These are phyloP conservation scores for Discostella stelligera DNA, from an alignment of 352 stramenopile genomes.

Conservation along the genomic window DNA sequence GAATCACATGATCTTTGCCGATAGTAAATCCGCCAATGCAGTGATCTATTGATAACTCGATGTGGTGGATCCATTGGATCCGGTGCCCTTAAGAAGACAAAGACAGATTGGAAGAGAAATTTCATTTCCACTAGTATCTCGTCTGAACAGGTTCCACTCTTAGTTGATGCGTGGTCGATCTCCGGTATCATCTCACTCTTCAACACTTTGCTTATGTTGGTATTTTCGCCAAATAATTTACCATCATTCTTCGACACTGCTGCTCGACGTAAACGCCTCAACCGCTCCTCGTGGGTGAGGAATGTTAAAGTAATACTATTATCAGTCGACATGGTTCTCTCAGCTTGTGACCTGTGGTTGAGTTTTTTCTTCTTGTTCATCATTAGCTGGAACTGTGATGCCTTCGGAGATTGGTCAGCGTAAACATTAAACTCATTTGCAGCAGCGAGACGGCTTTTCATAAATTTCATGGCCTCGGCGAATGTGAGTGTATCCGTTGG, in stretches of 20 bases:
- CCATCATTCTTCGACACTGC: slow-evolving; percentile 38
- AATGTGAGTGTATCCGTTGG: slow-evolving; percentile 71
- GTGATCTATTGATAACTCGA: slow-evolving; percentile 76
- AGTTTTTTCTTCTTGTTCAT: slow-evolving; percentile 38
- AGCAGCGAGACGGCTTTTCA: slow-evolving; percentile 55
- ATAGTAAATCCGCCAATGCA: slow-evolving; percentile 70
- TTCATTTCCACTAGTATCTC: slow-evolving; percentile 71
- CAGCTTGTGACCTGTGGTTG: slow-evolving; percentile 8
- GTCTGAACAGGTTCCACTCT: slow-evolving; percentile 21
- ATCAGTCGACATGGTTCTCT: slow-evolving; percentile 14
- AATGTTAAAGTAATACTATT: slow-evolving; percentile 73
- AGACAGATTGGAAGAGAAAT: slow-evolving; percentile 74
- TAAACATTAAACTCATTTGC: slow-evolving; percentile 23
- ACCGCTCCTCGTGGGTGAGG: slow-evolving; percentile 76
- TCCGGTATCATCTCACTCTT: slow-evolving; percentile 11
- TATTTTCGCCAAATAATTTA: neutral
- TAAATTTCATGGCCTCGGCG: slow-evolving; percentile 78
- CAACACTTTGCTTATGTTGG: slow-evolving; percentile 12
- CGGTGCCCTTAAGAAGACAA: slow-evolving; percentile 64
- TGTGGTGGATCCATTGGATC: slow-evolving; percentile 59
- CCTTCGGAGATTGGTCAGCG: slow-evolving; percentile 10
- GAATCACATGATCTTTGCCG: slow-evolving; percentile 71
- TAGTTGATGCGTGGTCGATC: slow-evolving; percentile 29
- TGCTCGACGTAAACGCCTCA: slow-evolving; percentile 62
- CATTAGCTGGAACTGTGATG: slow-evolving; percentile 41